Conservation (phyloP, 1,284 basidiomycete genomes). For the Melampsora abietis-canadensis region DNA sequence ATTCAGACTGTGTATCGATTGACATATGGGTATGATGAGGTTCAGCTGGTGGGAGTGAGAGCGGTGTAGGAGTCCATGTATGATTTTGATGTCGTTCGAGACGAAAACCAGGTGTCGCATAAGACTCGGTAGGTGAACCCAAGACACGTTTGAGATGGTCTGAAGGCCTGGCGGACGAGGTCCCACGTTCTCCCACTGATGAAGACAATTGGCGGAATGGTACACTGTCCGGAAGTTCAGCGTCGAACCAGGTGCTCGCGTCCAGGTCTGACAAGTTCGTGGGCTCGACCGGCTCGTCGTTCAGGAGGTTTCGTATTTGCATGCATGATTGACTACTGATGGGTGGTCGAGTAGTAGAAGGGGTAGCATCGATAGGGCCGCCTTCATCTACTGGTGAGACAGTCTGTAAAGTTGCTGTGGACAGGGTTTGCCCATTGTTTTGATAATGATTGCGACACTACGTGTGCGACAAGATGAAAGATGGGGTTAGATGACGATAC, state of each 20-base stretch:
- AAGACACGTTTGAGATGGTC: background rate
- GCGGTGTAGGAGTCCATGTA: slow-evolving; percentile 12
- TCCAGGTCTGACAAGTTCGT: slow-evolving; percentile 21
- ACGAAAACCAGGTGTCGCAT: background rate
- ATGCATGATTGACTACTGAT: slow-evolving; percentile 28
- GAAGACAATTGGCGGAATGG: background rate
- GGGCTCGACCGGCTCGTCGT: slow-evolving; percentile 39
- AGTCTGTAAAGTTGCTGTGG: background rate
- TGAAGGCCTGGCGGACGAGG: background rate
- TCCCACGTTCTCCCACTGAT: background rate
- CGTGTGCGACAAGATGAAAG: no score
- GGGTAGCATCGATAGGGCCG: background rate
- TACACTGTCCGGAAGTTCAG: background rate
- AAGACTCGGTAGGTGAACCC: background rate
- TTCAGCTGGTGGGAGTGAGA: background rate
- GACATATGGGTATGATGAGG: slow-evolving; percentile 11
- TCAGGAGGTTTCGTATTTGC: slow-evolving; percentile 41
- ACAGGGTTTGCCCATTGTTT: background rate
- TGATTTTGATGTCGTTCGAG: background rate
- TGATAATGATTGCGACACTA: background rate
- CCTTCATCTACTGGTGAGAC: background rate
- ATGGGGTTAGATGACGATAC: no score
- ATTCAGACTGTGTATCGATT: background rate
- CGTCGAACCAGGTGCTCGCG: slow-evolving; percentile 34
- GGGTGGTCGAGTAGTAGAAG: background rate